phyloP scores from a whole-genome alignment of 495 filamentous ascomycete species.

The Diplogelasinospora grovesii region DNA sequence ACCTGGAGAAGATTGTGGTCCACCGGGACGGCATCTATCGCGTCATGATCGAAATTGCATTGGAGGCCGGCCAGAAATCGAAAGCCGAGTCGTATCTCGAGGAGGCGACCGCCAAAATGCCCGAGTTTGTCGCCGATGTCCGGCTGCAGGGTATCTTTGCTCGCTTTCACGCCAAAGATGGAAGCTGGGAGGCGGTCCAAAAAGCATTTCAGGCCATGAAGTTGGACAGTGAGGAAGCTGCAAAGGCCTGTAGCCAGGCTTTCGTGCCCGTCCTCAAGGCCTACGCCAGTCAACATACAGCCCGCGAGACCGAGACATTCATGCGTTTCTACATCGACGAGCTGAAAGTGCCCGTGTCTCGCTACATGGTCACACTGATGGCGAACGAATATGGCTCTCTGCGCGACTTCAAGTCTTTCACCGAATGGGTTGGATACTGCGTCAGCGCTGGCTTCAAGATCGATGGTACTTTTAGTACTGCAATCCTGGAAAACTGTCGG shows the following conservation, averaged over 20 bases:
- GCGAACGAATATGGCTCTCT: constrained; percentile 36
- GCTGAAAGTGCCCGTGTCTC: constrained; percentile 27
- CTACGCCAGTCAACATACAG: constrained; percentile 33
- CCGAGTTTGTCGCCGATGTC: constrained; percentile 18
- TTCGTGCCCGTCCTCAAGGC: constrained; percentile 41
- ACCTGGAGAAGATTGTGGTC: constrained; percentile 13
- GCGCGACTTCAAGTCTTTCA: constrained; percentile 31
- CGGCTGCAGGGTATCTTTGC: constrained; percentile 32
- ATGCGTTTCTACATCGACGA: constrained; percentile 27
- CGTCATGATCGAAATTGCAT: constrained; percentile 33
- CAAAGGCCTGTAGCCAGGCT: constrained; percentile 18
- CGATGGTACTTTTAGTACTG: constrained; percentile 33
- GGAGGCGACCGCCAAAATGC: constrained; percentile 11
- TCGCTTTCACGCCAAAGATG: constrained; percentile 29
- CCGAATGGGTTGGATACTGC: constrained; percentile 35
- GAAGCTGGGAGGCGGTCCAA: constrained; percentile 41
- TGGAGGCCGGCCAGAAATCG: constrained; percentile 26
- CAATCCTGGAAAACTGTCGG: constrained; percentile 33
- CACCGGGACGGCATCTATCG: constrained; percentile 26
- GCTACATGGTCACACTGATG: constrained; percentile 36
- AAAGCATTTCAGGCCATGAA: constrained; percentile 29
- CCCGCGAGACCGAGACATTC: constrained; percentile 37
- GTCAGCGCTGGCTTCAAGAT: constrained; percentile 23
- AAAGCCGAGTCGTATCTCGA: constrained; percentile 24
- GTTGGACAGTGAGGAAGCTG: constrained; percentile 1